phyloP scores from a whole-genome alignment of 225 moss, liverwort and hornwort genomes.

The Antitrichia curtipendula region DNA sequence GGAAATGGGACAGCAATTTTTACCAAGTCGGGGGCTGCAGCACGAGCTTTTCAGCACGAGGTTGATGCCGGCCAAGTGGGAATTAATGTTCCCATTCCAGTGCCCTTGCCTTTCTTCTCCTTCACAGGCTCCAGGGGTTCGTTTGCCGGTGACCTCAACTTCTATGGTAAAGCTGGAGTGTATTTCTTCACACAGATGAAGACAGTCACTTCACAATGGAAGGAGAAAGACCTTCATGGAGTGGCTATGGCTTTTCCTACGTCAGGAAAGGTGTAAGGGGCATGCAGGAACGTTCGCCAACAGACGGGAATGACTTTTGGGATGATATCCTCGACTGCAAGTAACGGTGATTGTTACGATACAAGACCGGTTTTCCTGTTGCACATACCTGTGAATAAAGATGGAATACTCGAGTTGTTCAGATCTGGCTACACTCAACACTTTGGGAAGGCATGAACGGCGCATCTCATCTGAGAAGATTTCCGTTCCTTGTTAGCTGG shows the following conservation, averaged over 20 bases:
- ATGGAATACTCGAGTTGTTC: not conserved
- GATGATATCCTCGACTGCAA: not conserved
- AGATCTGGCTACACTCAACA: not conserved
- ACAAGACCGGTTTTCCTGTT: not conserved
- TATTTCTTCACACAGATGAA: conserved; percentile 91
- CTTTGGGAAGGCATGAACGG: not conserved
- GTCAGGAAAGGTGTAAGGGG: conserved; percentile 35
- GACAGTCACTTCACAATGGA: conserved; percentile 88
- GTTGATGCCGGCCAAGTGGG: conserved; percentile 96
- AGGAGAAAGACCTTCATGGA: conserved; percentile 47
- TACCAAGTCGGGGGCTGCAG: conserved; percentile 81
- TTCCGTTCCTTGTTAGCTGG: not conserved
- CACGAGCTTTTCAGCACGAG: conserved; percentile 86
- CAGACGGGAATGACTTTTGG: not conserved
- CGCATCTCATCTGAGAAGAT: not conserved
- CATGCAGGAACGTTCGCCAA: not conserved
- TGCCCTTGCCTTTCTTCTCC: conserved; percentile 93
- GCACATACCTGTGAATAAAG: conserved; percentile 1
- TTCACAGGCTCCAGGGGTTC: conserved; percentile 91
- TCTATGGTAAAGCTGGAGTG: conserved; percentile 89
- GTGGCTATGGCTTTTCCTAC: conserved; percentile 53
- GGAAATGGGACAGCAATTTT: conserved; percentile 96
- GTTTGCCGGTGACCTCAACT: conserved; percentile 94
- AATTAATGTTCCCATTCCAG: conserved; percentile 92
- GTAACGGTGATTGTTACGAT: not conserved